These are phyloP conservation scores for Dothistroma pini DNA, from an alignment of 2,329 filamentous ascomycete genomes.

Conservation along the genomic window DNA sequence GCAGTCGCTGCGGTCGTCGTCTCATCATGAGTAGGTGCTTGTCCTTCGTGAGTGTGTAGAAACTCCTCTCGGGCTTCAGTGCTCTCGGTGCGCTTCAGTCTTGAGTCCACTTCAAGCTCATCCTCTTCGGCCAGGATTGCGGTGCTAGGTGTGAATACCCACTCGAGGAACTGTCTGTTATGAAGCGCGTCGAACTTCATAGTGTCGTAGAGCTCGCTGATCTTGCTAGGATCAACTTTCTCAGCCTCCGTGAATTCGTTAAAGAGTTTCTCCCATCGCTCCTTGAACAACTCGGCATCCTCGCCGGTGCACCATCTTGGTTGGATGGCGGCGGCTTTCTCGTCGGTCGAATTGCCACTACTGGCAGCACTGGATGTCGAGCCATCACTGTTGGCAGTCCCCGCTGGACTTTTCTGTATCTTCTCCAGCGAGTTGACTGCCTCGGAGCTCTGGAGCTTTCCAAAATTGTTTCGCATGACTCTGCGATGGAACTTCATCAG, in stretches of 20 bases:
- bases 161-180: conserved; percentile 93
- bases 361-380: conserved; percentile 11
- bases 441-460: conserved; percentile 62
- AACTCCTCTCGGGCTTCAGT: conserved; percentile 32
- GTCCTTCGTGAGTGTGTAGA: conserved; percentile 30
- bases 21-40: conserved; percentile 19
- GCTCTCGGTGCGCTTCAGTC: conserved; percentile 32
- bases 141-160: conserved; percentile 88
- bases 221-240: conserved; percentile 98
- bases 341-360: conserved; percentile 34
- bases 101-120: conserved; percentile 17
- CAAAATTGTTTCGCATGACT: conserved; percentile 93
- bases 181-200: conserved; percentile 99
- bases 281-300: conserved; percentile 88
- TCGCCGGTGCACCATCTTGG: conserved; percentile 94
- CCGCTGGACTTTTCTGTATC: conserved; percentile 47
- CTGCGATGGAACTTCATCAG: conserved; percentile 96
- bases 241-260: conserved; percentile 94
- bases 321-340: conserved; percentile 57
- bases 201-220: conserved; percentile 96
- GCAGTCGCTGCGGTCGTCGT: conserved; percentile 3
- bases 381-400: conserved; percentile 39
- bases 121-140: conserved; percentile 66
- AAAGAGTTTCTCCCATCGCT: conserved; percentile 98
- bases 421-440: conserved; percentile 58